These are phyloP conservation scores for Plasmodium falciparum DNA, from an alignment of 169 alveolate genomes.

Conservation along the genomic window DNA sequence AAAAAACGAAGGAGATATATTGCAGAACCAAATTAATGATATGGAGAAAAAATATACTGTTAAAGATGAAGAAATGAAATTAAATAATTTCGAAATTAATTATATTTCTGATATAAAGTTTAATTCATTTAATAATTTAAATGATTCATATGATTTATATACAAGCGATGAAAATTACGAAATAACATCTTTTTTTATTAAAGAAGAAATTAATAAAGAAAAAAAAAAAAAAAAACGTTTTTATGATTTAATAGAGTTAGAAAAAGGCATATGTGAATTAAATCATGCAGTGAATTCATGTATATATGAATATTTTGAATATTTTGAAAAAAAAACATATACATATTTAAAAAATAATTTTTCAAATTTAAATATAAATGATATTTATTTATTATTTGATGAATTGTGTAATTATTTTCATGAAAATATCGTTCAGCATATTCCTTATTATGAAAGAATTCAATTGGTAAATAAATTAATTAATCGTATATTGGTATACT, in stretches of 20 bases:
- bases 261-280: conserved; percentile 62
- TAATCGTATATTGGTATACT: conserved; percentile 36
- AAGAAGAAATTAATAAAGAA: conserved; percentile 11
- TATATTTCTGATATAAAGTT: conserved; percentile 19
- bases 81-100: conserved; percentile 38
- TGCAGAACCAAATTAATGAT: neutral
- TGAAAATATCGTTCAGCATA: conserved; percentile 19
- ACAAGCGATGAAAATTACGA: conserved; percentile 50
- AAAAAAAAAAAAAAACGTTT: conserved; percentile 19
- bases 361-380: conserved; percentile 22
- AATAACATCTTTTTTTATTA: conserved; percentile 65
- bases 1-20: neutral
- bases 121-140: conserved; percentile 32
- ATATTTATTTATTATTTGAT: conserved; percentile 37
- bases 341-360: conserved; percentile 41
- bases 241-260: conserved; percentile 62
- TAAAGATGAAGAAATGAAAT: conserved; percentile 10
- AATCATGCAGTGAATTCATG: conserved; percentile 67
- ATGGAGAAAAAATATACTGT: neutral
- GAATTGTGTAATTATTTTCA: conserved; percentile 41
- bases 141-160: conserved; percentile 29
- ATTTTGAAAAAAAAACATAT: conserved; percentile 54
- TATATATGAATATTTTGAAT: conserved; percentile 57
- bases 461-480: conserved; percentile 49
- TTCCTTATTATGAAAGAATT: conserved; percentile 41